Evolutionary conservation across 495 filamentous ascomycete species (phyloP).

Genomic region (Pseudoneurospora amorphoporcata): DNA sequence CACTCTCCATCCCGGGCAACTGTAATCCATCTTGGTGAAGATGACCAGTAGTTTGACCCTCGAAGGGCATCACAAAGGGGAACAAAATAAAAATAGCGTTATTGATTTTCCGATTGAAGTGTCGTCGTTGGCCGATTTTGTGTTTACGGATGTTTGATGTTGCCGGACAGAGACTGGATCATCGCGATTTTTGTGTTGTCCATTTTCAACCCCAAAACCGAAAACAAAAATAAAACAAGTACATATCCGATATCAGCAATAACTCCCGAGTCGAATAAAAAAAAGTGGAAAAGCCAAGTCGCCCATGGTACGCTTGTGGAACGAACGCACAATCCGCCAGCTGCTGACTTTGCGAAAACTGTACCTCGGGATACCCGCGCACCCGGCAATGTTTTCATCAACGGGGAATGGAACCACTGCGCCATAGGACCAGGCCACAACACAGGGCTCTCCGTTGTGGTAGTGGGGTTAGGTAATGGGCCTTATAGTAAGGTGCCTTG

Average conservation of each 20-base stretch:
- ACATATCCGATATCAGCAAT: background rate
- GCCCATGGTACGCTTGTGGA: background rate
- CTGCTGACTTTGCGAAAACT: background rate
- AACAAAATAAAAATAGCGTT: background rate
- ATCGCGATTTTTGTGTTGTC: background rate
- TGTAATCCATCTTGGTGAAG: too few relatives aligned
- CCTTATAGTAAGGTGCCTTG: background rate
- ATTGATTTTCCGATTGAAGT: background rate
- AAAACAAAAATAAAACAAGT: background rate
- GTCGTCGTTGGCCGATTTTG: background rate
- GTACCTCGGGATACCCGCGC: background rate
- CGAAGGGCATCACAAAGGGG: too few relatives aligned
- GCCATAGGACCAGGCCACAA: background rate
- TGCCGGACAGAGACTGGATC: background rate
- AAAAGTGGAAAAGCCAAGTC: background rate
- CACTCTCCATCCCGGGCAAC: too few relatives aligned
- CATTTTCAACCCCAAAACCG: background rate
- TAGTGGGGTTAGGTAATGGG: background rate
- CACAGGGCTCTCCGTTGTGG: background rate
- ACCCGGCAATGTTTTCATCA: background rate
- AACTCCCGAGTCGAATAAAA: background rate
- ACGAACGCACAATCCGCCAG: background rate
- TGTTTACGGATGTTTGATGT: background rate
- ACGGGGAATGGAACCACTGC: background rate
- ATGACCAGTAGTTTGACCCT: too few relatives aligned